phyloP scores from a whole-genome alignment of 805 yeast genomes.

The Lachancea sp. region DNA sequence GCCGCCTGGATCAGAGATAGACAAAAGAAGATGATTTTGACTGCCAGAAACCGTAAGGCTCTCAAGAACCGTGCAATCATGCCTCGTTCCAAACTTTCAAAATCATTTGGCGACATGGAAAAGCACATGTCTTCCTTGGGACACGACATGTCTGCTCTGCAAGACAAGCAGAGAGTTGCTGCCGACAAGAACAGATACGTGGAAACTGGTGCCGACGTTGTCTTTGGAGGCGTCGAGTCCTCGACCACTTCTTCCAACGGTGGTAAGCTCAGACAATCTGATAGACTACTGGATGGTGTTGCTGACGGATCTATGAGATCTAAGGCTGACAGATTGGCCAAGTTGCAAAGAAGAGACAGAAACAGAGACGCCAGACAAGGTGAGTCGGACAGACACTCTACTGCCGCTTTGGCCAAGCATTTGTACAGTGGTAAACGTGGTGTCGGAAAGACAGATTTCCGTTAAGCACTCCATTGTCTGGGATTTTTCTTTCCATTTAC shows the following conservation, averaged over 20 bases:
- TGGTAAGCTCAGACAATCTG: constrained; percentile 51
- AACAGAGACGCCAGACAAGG: constrained; percentile 88
- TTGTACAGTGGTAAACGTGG: constrained; percentile 96
- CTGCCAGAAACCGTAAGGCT: constrained; percentile 79
- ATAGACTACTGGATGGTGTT: constrained; percentile 82
- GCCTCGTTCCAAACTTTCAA: constrained; percentile 84
- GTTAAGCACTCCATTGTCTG: constrained; percentile 39
- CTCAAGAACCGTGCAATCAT: constrained; percentile 79
- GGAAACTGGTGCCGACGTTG: constrained; percentile 73
- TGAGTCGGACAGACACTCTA: constrained; percentile 89
- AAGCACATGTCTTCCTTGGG: constrained; percentile 85
- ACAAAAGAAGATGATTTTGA: constrained; percentile 88
- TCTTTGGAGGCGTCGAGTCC: constrained; percentile 46
- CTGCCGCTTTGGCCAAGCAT: constrained; percentile 86
- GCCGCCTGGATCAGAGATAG: constrained; percentile 94
- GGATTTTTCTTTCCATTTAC: not conserved
- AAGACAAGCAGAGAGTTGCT: constrained; percentile 42
- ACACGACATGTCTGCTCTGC: constrained; percentile 68
- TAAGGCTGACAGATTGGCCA: constrained; percentile 81
- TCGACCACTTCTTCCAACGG: constrained; percentile 33
- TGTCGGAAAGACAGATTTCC: constrained; percentile 84
- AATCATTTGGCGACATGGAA: constrained; percentile 74
- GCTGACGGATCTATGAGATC: constrained; percentile 71
- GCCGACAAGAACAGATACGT: constrained; percentile 35
- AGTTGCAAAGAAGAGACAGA: constrained; percentile 88